Base-by-base conservation (phyloP, 306 rosid species). In the Vigna angularis region DNA sequence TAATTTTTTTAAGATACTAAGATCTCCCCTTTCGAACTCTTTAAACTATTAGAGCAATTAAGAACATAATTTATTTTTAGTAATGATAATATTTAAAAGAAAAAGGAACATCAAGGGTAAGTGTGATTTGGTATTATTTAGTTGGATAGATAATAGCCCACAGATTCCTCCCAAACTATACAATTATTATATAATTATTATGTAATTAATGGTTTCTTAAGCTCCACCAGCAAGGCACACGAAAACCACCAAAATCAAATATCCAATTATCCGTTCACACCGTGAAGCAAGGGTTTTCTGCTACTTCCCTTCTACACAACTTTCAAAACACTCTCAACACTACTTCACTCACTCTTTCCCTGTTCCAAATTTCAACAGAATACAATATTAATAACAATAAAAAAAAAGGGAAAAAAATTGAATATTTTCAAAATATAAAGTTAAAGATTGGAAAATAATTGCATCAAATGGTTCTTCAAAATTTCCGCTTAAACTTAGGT, bases 401-500 rank as follows among this genome's bases (percentile, higher is more conserved):
- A 1, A n/a, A 1, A 58, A 58, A 47, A 26, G 2, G 1, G 1
- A 18, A 24, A 45, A 8, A 18, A 17, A 5, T 11, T 3, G 50
- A 45, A 45, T 45, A 11, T 45, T 45, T 66, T 40, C 4, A 4
- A 64, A 6, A 28, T 5, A 16, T 45, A 26, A 66, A 58, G 14
- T 36, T 3, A 64, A 64, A 38, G 16, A 32, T 16, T 0, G 22
- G 3, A 7, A 32, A 7, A 62, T 6, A 62, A 16, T 7, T 15
- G 15, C 9, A 6, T 16, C 11, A 7, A 36, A 81, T 85, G 85
- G n/a, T 73, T 10, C 32, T 53, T 63, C 56, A 10, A 48, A 78
- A 48, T 78, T 15, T 75, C 24, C 76, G 79, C 51, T 48, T 51
- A 66, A 38, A 57, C 66, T 30, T 82, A n/a, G 24, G n/a, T 26